Evolutionary conservation across 805 yeast species (phyloP).

Genomic region (Spathaspora arborariae): DNA sequence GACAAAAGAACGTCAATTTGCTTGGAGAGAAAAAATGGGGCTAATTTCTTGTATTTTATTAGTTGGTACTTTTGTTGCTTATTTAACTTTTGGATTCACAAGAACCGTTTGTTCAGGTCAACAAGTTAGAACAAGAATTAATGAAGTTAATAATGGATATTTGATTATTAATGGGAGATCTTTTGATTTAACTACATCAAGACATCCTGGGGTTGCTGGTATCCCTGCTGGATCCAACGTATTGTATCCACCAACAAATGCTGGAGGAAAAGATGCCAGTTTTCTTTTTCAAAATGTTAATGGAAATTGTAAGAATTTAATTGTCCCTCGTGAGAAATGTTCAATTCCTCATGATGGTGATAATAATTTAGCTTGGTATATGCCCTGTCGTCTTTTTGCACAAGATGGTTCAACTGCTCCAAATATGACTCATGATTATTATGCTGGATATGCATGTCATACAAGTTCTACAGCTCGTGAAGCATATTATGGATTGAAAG

Average conservation of each 20-base stretch:
- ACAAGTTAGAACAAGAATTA: slow-evolving; percentile 48
- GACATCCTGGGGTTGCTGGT: slow-evolving; percentile 83
- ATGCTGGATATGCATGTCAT: slow-evolving; percentile 90
- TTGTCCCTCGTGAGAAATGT: slow-evolving; percentile 64
- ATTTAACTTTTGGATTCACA: slow-evolving; percentile 87
- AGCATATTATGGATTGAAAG: slow-evolving; percentile 56
- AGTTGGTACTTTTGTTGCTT: slow-evolving; percentile 78
- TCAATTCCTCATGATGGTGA: slow-evolving; percentile 58
- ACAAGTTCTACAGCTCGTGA: slow-evolving; percentile 67
- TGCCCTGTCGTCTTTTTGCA: slow-evolving; percentile 77
- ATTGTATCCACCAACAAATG: slow-evolving; percentile 79
- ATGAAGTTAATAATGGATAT: slow-evolving; percentile 56
- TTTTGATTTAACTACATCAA: slow-evolving; percentile 63
- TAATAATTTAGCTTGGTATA: slow-evolving; percentile 84
- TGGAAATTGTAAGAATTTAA: slow-evolving; percentile 79
- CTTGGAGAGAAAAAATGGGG: slow-evolving; percentile 97
- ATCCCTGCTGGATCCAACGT: slow-evolving; percentile 65
- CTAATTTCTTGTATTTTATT: slow-evolving; percentile 69
- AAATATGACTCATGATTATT: slow-evolving; percentile 59
- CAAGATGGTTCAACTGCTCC: slow-evolving; percentile 72
- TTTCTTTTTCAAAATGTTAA: slow-evolving; percentile 88
- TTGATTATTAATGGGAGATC: slow-evolving; percentile 81
- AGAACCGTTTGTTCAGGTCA: slow-evolving; percentile 64
- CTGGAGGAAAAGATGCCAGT: slow-evolving; percentile 84
- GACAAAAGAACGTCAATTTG: slow-evolving; percentile 79